A percentile compares a stretch with the other conserved stretches of the same genome.
These are phyloP conservation scores for Saraca asoca DNA, from an alignment of 331 rosid species.

Conservation along the genomic window DNA sequence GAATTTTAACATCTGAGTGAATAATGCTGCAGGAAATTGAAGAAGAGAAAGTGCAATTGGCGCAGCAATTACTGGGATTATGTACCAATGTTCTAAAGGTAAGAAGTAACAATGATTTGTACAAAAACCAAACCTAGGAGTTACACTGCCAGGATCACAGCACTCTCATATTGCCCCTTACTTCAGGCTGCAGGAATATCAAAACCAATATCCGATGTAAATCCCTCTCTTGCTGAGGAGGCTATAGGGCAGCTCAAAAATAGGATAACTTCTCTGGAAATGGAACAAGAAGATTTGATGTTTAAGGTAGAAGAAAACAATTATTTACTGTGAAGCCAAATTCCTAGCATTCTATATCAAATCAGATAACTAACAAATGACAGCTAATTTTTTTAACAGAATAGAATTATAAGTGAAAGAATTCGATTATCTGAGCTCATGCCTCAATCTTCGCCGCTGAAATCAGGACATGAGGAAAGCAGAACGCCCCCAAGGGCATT, in stretches of 20 bases:
- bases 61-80: constrained; percentile 68
- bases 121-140: not conserved
- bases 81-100: constrained; percentile 78
- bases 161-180: not conserved
- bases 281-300: constrained; percentile 70
- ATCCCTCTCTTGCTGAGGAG: constrained; percentile 73
- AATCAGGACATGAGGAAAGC: constrained; percentile 55
- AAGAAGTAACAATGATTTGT: constrained; percentile 23
- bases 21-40: constrained; percentile 63
- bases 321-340: not conserved
- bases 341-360: constrained; percentile 9
- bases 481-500: constrained; percentile 57
- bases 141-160: constrained; percentile 6
- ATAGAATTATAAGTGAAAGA: constrained; percentile 63
- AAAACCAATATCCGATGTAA: constrained; percentile 51
- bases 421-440: constrained; percentile 58
- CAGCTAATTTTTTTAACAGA: constrained; percentile 47
- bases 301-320: constrained; percentile 55
- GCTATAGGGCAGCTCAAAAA: constrained; percentile 62
- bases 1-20: constrained; percentile 32
- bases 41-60: constrained; percentile 80
- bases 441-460: constrained; percentile 69
- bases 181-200: constrained; percentile 82
- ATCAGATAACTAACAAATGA: not conserved
- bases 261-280: constrained; percentile 59